Evolutionary conservation across 305 asterid genomes (phyloP), one percentile per base, ranked within the genome.

Genomic region (Plantago coronopus): DNA sequence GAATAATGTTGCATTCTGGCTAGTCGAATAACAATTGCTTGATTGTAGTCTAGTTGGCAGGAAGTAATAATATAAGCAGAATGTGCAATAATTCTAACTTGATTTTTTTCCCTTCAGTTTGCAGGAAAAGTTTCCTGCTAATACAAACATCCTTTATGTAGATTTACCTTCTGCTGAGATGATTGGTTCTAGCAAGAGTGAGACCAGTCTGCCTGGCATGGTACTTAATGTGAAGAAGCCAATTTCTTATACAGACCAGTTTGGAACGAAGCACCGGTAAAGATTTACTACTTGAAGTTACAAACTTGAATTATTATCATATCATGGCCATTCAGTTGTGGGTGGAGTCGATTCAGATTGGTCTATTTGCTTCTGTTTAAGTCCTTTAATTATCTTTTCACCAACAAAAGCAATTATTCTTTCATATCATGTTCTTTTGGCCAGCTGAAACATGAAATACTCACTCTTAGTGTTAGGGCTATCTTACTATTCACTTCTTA

Each of bases 91-190:
- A 68, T 74, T 70, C 79, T 69, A 70, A 67, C 73, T 63, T 68
- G 64, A 61, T 49, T 65, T 69, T 59, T 74, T 59, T 74, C 78
- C 69, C 71, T 34, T 74, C 63, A 93, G 99, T 73, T 77, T 80
- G 86, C 97, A 80, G 88, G 85, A 73, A 53, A 81, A 85, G 63
- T 93, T 87, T 81, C 97, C 99, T 66, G 95, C 99, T 70, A 93
- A 93, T 76, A 93, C 99, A 66, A 93, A 93, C 67, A 93, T 93
- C 67, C 80, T 93, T 51, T 93, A 93, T 18, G 88, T 93, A 76
- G 99, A 93, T 85, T 80, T 93, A 75, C 84, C 83, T 72, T 83
- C 94, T 68, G 99, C 94, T 11, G 97, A 85, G 82, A 78, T 63
- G 64, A 62, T 93, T 75, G 99, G 84, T 48, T 89, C 97, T 45